Evolutionary conservation across 2,329 filamentous ascomycete species (phyloP).

Genomic region (Setomelanomma holmii): DNA sequence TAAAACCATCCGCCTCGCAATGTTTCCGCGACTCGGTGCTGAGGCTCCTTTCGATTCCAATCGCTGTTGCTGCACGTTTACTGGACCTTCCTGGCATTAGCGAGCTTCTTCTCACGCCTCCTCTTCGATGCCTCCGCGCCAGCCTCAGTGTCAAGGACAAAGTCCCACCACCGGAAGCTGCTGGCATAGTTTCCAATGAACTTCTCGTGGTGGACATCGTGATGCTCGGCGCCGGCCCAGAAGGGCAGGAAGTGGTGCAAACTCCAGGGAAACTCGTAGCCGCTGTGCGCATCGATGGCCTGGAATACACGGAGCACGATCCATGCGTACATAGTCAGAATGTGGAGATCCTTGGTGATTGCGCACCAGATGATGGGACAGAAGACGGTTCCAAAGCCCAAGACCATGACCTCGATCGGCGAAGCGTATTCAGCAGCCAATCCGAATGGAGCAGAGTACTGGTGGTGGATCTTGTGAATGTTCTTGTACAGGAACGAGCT

Average conservation of each 20-base stretch:
- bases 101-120: conserved; percentile 79
- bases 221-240: conserved; percentile 97
- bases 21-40: neutral
- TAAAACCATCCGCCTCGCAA: conserved; percentile 17
- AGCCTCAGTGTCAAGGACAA: conserved; percentile 89
- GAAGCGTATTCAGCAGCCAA: conserved; percentile 97
- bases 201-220: conserved; percentile 96
- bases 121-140: conserved; percentile 85
- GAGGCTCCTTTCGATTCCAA: neutral
- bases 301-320: conserved; percentile 93
- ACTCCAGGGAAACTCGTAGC: conserved; percentile 98
- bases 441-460: conserved; percentile 96
- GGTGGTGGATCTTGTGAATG: conserved; percentile 99
- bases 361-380: conserved; percentile 83
- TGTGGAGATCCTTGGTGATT: conserved; percentile 85
- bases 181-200: conserved; percentile 98
- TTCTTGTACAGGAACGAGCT: conserved; percentile 87
- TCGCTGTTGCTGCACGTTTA: conserved; percentile 20
- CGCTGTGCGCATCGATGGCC: conserved; percentile 96
- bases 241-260: conserved; percentile 94
- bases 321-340: conserved; percentile 98
- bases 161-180: conserved; percentile 99
- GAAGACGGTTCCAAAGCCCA: conserved; percentile 86
- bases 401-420: conserved; percentile 93
- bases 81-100: conserved; percentile 61